Evolutionary conservation across 2,329 filamentous ascomycete species (phyloP).

Genomic region (Thermothelomyces thermophilus): DNA sequence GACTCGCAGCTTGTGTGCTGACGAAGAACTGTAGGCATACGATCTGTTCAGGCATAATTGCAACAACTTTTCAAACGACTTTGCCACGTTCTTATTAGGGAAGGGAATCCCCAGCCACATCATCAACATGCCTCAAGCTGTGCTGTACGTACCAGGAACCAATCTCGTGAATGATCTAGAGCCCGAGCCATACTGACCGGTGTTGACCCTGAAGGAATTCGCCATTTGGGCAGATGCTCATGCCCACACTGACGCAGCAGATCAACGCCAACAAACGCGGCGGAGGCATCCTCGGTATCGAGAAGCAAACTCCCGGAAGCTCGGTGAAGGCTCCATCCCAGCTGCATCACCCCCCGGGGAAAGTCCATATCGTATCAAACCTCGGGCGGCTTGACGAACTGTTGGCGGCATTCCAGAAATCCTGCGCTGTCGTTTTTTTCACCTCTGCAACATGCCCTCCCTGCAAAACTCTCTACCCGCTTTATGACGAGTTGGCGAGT

Average conservation of each 20-base stretch:
- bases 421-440: slow-evolving; percentile 83
- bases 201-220: slow-evolving; percentile 20
- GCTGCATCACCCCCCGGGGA: slow-evolving; percentile 32
- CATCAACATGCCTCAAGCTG: slow-evolving; percentile 72
- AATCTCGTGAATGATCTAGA: slow-evolving; percentile 41
- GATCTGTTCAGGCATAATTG: slow-evolving; percentile 90
- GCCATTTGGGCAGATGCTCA: slow-evolving; percentile 66
- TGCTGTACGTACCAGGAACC: slow-evolving; percentile 53
- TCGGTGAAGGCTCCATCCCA: slow-evolving; percentile 27
- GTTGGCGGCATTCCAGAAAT: slow-evolving; percentile 52
- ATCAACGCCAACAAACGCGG: slow-evolving; percentile 43
- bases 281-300: slow-evolving; percentile 48
- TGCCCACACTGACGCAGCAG: slow-evolving; percentile 57
- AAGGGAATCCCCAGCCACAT: slow-evolving; percentile 86
- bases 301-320: slow-evolving; percentile 29
- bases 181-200: background rate
- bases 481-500: slow-evolving; percentile 72
- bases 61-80: slow-evolving; percentile 95
- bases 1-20: background rate
- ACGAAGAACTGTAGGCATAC: slow-evolving; percentile 56
- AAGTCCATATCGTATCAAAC: slow-evolving; percentile 55
- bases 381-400: slow-evolving; percentile 54
- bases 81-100: slow-evolving; percentile 82
- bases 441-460: slow-evolving; percentile 81
- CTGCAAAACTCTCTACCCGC: slow-evolving; percentile 75